Evolutionary conservation across 805 yeast species (phyloP).

Genomic region (Cyberlindnera japonica): DNA sequence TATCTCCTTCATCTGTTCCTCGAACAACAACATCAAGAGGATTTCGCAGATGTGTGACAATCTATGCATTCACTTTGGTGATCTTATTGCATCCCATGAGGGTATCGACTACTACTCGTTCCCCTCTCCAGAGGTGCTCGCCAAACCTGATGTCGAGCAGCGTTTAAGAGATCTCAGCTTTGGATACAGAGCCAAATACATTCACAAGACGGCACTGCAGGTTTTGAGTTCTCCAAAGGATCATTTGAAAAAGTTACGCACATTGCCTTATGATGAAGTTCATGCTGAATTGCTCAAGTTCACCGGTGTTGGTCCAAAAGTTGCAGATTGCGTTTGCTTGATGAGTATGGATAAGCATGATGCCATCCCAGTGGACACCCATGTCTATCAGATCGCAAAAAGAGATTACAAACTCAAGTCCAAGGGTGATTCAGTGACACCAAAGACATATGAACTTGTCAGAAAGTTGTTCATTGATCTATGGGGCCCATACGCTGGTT

Average conservation of each 20-base stretch:
- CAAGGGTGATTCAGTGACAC: conserved; percentile 28
- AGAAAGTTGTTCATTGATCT: conserved; percentile 54
- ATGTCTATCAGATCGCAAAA: conserved; percentile 84
- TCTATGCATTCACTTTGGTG: conserved; percentile 69
- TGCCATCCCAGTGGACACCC: conserved; percentile 94
- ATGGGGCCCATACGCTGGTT: conserved; percentile 94
- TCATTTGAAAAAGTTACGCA: conserved; percentile 38
- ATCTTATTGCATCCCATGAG: conserved; percentile 47
- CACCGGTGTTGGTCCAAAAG: conserved; percentile 95
- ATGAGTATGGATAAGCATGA: conserved; percentile 87
- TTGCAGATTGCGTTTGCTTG: conserved; percentile 92
- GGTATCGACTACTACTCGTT: conserved; percentile 64
- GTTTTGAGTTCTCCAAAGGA: conserved; percentile 36
- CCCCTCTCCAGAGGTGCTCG: conserved; percentile 60
- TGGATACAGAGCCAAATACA: conserved; percentile 91
- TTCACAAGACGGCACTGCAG: conserved; percentile 65
- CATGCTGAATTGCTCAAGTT: conserved; percentile 59
- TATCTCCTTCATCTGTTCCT: conserved; percentile 86
- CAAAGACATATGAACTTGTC: conserved; percentile 39
- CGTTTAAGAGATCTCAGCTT: conserved; percentile 49
- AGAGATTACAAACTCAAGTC: conserved; percentile 65
- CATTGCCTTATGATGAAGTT: conserved; percentile 45
- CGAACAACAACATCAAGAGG: conserved; percentile 93
- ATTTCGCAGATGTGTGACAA: conserved; percentile 90
- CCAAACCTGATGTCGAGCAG: conserved; percentile 39